These are phyloP conservation scores for Syzygium grande DNA, from an alignment of 345 rosid genomes.

Conservation along the genomic window DNA sequence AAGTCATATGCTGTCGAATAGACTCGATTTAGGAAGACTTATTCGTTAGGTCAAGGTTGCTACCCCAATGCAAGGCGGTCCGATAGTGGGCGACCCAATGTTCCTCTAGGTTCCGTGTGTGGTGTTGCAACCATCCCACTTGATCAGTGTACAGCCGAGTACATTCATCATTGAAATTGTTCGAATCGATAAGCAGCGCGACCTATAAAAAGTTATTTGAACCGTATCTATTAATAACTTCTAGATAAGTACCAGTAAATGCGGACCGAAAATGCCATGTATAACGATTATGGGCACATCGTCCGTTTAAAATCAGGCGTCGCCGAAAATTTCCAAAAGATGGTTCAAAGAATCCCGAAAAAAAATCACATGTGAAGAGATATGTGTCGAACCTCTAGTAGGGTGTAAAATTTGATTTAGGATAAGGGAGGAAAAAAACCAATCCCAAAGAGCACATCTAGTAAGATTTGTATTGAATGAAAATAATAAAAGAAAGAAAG, in stretches of 20 bases:
- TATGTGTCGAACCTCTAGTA: not conserved
- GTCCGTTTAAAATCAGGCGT: too few species aligned
- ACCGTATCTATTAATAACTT: not conserved
- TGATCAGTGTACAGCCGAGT: not conserved
- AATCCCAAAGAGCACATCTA: not conserved
- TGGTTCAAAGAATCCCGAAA: too few species aligned
- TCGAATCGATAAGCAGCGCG: not conserved
- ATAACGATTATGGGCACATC: too few species aligned
- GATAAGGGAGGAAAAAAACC: not conserved
- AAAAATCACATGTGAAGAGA: not conserved
- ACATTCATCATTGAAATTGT: not conserved
- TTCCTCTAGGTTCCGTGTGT: not conserved
- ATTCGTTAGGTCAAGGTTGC: accelerated
- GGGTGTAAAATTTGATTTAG: not conserved
- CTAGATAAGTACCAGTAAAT: accelerated
- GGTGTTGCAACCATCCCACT: accelerated
- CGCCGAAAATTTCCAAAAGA: too few species aligned
- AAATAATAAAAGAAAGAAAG: not conserved
- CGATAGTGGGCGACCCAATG: accelerated
- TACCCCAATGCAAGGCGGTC: not conserved
- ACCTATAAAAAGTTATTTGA: not conserved
- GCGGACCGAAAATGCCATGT: accelerated
- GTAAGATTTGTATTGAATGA: not conserved
- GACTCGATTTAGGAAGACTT: not conserved
- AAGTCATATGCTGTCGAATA: accelerated